These are phyloP conservation scores for Scopulariopsis brevicaulis DNA, from an alignment of 2,329 filamentous ascomycete genomes.

Conservation along the genomic window DNA sequence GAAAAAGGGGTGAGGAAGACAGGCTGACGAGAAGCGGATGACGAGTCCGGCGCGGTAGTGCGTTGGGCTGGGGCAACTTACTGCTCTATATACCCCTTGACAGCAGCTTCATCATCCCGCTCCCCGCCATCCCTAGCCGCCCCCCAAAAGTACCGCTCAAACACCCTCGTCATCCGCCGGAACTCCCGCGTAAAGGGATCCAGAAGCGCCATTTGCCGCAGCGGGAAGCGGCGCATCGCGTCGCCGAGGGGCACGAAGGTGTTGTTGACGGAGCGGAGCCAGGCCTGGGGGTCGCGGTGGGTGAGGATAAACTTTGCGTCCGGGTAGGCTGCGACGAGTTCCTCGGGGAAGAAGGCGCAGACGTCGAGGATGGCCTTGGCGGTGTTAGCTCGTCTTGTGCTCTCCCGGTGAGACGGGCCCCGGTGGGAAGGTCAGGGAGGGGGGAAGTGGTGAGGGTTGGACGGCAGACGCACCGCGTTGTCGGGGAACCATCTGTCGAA, in stretches of 20 bases:
- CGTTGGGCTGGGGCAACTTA: background rate
- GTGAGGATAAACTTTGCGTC: conserved; percentile 62
- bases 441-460: background rate
- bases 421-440: background rate
- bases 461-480: conserved; percentile 18
- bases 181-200: conserved; percentile 5
- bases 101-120: background rate
- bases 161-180: background rate
- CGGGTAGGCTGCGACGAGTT: conserved; percentile 60
- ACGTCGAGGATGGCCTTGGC: conserved; percentile 1
- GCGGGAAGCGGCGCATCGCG: background rate
- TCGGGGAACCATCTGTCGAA: conserved; percentile 27
- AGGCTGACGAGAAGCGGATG: background rate
- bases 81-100: conserved; percentile 5
- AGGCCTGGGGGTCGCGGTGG: conserved; percentile 54
- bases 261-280: conserved; percentile 50
- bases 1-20: too few relatives aligned
- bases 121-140: background rate
- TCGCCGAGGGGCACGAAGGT: conserved; percentile 29
- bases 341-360: conserved; percentile 54
- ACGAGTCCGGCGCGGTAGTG: too few relatives aligned
- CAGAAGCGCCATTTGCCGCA: background rate
- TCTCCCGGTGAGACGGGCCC: background rate
- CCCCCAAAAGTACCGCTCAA: background rate
- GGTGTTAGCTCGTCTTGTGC: background rate